Percentiles rank a stretch among this genome's conserved stretches.
phyloP scores from a whole-genome alignment of 1,284 basidiomycete genomes.

The Boletellus dicymbophilus region DNA sequence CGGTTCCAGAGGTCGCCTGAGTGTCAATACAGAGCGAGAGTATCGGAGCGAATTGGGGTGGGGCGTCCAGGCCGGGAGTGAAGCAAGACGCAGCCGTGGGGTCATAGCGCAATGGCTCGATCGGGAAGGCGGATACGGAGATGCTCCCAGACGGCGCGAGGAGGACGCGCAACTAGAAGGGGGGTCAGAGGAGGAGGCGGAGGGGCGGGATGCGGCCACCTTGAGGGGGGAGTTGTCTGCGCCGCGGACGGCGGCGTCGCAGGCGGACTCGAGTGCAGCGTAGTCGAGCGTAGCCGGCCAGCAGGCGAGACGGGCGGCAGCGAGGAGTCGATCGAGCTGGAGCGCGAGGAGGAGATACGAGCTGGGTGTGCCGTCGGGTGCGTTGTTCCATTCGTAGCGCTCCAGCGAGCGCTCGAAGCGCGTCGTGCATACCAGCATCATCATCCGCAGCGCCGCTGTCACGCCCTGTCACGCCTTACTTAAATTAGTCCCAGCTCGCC shows the following conservation, averaged over 20 bases:
- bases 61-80: constrained; percentile 34
- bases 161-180: constrained; percentile 56
- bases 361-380: constrained; percentile 45
- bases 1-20: constrained; percentile 49
- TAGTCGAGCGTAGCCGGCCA: constrained; percentile 48
- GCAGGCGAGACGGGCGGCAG: constrained; percentile 48
- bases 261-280: constrained; percentile 39
- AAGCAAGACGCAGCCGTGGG: constrained; percentile 43
- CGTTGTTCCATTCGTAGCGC: constrained; percentile 56
- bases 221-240: constrained; percentile 36
- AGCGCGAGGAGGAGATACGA: constrained; percentile 58
- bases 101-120: constrained; percentile 42
- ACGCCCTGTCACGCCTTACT: constrained; percentile 24
- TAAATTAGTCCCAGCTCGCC: constrained; percentile 19
- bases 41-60: constrained; percentile 30
- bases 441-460: constrained; percentile 13
- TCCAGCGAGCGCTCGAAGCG: constrained; percentile 56
- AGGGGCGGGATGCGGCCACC: constrained; percentile 21
- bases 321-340: constrained; percentile 58
- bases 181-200: not conserved
- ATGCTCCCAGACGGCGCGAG: constrained; percentile 48
- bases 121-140: constrained; percentile 42
- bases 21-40: constrained; percentile 54
- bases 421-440: constrained; percentile 27
- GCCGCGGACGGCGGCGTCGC: constrained; percentile 43